These are phyloP conservation scores for Pinus albicaulis DNA, from an alignment of 75 land plant genomes.

Conservation along the genomic window DNA sequence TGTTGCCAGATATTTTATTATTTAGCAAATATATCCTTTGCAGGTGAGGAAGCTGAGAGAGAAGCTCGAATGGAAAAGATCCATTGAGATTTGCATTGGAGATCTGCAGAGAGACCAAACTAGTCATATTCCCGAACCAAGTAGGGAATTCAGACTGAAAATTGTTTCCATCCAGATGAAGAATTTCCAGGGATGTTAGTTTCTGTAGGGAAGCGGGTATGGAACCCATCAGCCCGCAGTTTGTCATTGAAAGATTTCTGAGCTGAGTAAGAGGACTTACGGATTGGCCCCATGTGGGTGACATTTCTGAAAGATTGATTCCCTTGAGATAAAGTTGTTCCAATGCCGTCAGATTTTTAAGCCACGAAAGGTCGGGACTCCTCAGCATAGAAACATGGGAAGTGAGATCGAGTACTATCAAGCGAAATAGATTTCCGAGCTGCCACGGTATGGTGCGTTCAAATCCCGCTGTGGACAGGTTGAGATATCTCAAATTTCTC, in stretches of 20 bases:
- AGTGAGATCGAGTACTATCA: not conserved
- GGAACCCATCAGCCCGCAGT: not conserved
- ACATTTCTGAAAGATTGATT: not conserved
- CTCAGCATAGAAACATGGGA: not conserved
- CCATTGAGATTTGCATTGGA: not conserved
- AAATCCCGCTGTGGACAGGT: not conserved
- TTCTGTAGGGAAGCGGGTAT: not conserved
- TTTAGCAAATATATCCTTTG: not conserved
- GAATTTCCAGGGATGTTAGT: not conserved
- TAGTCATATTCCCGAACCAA: not conserved
- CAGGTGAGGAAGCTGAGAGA: not conserved
- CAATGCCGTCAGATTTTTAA: not conserved
- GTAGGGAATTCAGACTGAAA: not conserved
- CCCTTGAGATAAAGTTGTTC: not conserved
- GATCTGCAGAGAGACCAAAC: not conserved
- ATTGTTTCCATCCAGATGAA: not conserved
- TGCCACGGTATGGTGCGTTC: not conserved
- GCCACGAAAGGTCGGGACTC: not conserved
- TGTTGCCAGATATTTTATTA: not conserved
- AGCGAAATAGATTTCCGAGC: not conserved
- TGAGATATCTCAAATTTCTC: slow-evolving; percentile 7
- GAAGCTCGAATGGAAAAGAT: not conserved
- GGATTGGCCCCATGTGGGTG: not conserved
- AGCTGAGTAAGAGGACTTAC: not conserved
- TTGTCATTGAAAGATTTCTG: not conserved